Evolutionary conservation across 2,329 filamentous ascomycete genomes (phyloP), one percentile per base, ranked within the genome.

Genomic region (Pseudocercospora pini-densiflorae): DNA sequence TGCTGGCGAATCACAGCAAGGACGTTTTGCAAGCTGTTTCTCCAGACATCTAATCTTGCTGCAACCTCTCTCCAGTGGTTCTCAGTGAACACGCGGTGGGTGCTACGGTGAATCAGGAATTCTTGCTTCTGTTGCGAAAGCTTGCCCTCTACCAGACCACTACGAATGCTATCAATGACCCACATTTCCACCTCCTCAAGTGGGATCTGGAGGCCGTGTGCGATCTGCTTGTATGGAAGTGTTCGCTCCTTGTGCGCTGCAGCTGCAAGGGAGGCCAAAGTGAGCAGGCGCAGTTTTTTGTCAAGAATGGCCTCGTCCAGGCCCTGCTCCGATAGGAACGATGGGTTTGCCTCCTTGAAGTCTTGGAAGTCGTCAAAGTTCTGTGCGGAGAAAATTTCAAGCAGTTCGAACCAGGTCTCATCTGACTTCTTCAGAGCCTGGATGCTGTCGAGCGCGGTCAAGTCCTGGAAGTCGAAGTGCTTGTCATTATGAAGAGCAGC

Each of bases 21-120:
- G 19, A 99, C 93, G 72, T 88, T 89, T 77, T 88, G 87, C 75
- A 98, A 84, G 74, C 92, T 94, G 74, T 88, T 86, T 80, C 91
- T 90, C 94, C 94, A 98, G 79, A 93, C 92, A 82, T 97, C 94
- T 75, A 99, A 84, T 69, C 94, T 88, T 70, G 91, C 92, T 68
- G 93, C 92, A 62, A 99, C 90, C 84, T 99, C 94, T 74, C 92
- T 89, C 93, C 96, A 99, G 84, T 99, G 95, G 86, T 96, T 96
- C 84, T 97, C 93, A 74, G 93, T 93, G 77, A 99, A 99, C 62
- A 97, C 94, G 69, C 95, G 90, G 87, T 98, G 97, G 67, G 93
- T 97, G 75, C 93, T 93, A 79, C 95, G 90, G 86, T 99, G 95
- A 69, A 99, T 93, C 62, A 97, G 86, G 86, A 99, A 98, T 70